phyloP scores from a whole-genome alignment of 768 basidiomycete genomes.

The Russula earlei region DNA sequence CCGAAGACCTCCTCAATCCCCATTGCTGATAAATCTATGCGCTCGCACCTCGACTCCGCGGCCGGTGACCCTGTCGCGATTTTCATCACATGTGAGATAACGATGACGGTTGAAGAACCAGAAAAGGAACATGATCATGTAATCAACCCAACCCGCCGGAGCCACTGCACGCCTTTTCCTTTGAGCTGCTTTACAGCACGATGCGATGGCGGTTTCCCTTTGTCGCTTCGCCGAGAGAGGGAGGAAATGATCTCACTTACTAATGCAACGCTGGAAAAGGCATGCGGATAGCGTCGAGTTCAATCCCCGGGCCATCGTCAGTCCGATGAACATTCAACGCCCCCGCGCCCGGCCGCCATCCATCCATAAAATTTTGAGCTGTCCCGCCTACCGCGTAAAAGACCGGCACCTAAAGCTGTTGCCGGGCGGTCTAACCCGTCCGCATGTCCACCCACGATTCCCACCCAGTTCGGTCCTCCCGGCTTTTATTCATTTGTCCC shows the following conservation, averaged over 20 bases:
- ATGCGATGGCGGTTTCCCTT: neutral
- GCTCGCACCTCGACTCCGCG: slow-evolving; percentile 10
- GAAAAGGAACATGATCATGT: slow-evolving; percentile 4
- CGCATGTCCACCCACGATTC: neutral
- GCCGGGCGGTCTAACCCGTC: neutral
- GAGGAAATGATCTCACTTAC: neutral
- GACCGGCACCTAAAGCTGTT: slow-evolving; percentile 1
- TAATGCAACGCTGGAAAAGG: neutral
- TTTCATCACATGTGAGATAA: neutral
- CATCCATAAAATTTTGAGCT: neutral
- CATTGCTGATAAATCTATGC: too few relatives aligned
- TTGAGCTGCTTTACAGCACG: neutral
- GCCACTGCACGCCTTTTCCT: too few relatives aligned
- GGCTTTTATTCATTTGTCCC: slow-evolving; percentile 6
- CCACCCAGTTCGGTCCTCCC: neutral
- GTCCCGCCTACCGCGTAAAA: neutral
- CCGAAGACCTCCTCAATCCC: too few relatives aligned
- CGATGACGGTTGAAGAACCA: neutral
- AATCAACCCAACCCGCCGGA: too few relatives aligned
- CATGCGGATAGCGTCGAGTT: neutral
- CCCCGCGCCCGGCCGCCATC: neutral
- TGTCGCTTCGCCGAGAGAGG: neutral
- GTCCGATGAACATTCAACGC: neutral
- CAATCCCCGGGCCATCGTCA: neutral
- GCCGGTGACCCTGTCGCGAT: slow-evolving; percentile 5